Evolutionary conservation across 1,284 basidiomycete genomes (phyloP), one percentile per base, ranked within the genome.

Genomic region (Microbotryum scabiosae): DNA sequence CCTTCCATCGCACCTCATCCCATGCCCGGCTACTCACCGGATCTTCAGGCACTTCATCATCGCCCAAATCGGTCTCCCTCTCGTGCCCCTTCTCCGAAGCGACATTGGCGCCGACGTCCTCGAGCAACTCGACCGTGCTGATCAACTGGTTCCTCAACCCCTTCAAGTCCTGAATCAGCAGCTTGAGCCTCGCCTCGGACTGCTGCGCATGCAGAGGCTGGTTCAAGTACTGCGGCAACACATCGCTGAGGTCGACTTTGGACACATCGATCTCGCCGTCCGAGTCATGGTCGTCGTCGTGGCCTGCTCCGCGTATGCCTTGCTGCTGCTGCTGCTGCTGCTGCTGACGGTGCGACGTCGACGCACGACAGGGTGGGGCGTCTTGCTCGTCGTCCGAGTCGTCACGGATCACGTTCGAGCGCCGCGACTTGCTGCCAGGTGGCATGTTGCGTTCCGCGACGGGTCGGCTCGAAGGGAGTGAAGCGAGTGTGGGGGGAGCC

Each of bases 151-250:
- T 57, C 32, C 20, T 21, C 43, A 59, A 5, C 5, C 14, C 5
- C 1, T 36, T 44, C 16, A 63, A 47, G 9, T 54, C 41, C 2
- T 23, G 36, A 20, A 58, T 18, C 51, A 62, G 26, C 6, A 8
- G 5, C 28, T 56, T 55, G 18, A 66, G 43, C 32, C 54, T 56
- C 3, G 51, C 21, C 14, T 57, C 60, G 23, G 59, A 61, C 30
- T 61, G 60, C 20, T 47, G 32, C 6, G 48, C 21, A 55, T 68
- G 61, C 59, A 68, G 28, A 1, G 60, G 55, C 21, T 51, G 41
- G 64, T 68, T 68, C 26, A 66, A 52, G 56, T 63, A 66, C 41
- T 60, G 49, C 12, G 12, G 7, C 18, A 52, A 14, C 23, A 58
- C 46, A 8, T 54, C 51, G 5, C 23, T n/a, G 30, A 28, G 57